Conservation (phyloP, 805 yeast species). For the Yueomyces sinensis region DNA sequence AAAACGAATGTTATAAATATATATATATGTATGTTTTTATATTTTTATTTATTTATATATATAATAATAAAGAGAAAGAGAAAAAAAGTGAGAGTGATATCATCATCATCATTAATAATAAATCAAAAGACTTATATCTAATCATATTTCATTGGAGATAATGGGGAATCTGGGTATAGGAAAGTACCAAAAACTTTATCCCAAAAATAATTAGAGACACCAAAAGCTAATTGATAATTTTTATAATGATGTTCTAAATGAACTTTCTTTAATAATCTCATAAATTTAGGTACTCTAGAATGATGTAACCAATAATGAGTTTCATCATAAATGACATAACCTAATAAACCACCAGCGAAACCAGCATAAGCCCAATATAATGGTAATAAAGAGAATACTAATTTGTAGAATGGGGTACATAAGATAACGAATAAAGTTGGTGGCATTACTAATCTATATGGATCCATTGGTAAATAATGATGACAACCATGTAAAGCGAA, state of each 20-base stretch:
- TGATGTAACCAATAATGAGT: conserved; percentile 95
- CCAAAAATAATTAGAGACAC: conserved; percentile 92
- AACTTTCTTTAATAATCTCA: conserved; percentile 72
- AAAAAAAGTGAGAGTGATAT: not conserved
- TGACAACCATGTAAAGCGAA: conserved; percentile 92
- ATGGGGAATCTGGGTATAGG: conserved; percentile 31
- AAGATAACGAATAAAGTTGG: conserved; percentile 69
- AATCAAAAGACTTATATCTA: conserved; percentile 2
- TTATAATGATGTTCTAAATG: conserved; percentile 97
- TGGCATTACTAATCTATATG: conserved; percentile 86
- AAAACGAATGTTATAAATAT: not conserved
- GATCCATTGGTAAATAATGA: conserved; percentile 97
- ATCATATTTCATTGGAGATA: conserved; percentile 24
- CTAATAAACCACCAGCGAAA: conserved; percentile 91
- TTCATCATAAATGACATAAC: conserved; percentile 82
- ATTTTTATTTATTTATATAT: too few relatives aligned
- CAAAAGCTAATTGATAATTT: conserved; percentile 92
- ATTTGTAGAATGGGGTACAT: conserved; percentile 66
- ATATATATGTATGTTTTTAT: too few relatives aligned
- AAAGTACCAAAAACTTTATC: conserved; percentile 82
- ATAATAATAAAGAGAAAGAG: not conserved
- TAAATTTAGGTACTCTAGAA: conserved; percentile 58
- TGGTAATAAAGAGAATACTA: conserved; percentile 69
- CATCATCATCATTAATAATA: not conserved
- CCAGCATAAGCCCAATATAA: conserved; percentile 79